These are phyloP conservation scores for Fagus crenata DNA, from an alignment of 306 rosid species.

Conservation along the genomic window DNA sequence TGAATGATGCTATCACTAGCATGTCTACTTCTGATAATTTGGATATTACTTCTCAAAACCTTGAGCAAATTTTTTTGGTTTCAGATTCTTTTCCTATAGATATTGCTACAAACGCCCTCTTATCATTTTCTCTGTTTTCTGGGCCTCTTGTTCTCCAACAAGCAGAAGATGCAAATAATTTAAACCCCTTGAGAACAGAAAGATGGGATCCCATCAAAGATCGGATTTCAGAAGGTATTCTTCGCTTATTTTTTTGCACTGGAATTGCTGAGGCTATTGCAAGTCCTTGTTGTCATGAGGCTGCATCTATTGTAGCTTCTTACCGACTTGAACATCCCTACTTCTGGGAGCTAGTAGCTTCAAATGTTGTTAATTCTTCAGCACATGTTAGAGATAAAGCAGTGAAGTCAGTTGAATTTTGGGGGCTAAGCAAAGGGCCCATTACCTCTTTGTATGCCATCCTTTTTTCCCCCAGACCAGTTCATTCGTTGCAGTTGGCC, in stretches of 20 bases:
- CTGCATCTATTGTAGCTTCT: conserved; percentile 65
- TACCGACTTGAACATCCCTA: conserved; percentile 56
- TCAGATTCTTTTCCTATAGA: conserved; percentile 58
- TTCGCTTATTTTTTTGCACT: conserved; percentile 83
- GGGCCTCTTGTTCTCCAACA: conserved; percentile 53
- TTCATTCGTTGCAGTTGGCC: conserved; percentile 73
- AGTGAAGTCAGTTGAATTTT: conserved; percentile 84
- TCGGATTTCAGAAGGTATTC: conserved; percentile 80
- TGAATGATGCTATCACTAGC: conserved; percentile 51
- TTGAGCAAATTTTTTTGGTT: conserved; percentile 55
- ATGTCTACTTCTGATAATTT: conserved; percentile 40
- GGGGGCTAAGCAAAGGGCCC: conserved; percentile 93
- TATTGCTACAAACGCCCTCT: conserved; percentile 80
- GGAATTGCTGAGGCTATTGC: conserved; percentile 89
- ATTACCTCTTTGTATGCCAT: conserved; percentile 79
- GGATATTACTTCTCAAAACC: conserved; percentile 35
- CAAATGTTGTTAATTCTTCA: conserved; percentile 64
- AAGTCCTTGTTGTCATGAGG: conserved; percentile 55
- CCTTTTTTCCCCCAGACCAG: conserved; percentile 74
- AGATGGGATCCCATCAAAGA: conserved; percentile 62
- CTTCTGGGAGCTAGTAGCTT: conserved; percentile 87
- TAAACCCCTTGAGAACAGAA: conserved; percentile 47
- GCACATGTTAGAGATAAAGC: conserved; percentile 78
- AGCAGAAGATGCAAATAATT: conserved; percentile 45
- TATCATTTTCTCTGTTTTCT: conserved; percentile 64